Percentiles rank a stretch among this genome's conserved stretches.
Conservation (phyloP, 768 basidiomycete species). For the Mycena vitilis region DNA sequence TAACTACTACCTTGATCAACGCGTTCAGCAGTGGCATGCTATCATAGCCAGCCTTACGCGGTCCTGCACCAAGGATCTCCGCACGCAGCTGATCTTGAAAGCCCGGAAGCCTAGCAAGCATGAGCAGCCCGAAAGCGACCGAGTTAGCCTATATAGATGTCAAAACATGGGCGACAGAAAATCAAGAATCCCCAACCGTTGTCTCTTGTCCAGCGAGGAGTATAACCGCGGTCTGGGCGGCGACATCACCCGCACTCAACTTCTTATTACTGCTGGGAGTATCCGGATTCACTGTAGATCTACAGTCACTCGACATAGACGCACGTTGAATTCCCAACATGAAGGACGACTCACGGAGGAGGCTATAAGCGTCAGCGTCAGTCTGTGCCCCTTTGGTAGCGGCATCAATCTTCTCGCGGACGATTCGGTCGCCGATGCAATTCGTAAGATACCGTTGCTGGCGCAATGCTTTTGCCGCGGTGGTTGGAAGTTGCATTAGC, state of each 20-base stretch:
- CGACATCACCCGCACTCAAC: not conserved
- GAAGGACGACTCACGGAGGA: not conserved
- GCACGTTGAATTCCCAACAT: too few relatives aligned
- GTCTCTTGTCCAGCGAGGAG: not conserved
- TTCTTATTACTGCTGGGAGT: too few relatives aligned
- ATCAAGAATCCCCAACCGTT: not conserved
- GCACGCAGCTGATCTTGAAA: not conserved
- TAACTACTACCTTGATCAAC: slow-evolving; percentile 16
- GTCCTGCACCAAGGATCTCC: not conserved
- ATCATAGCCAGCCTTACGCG: not conserved
- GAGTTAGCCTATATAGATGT: not conserved
- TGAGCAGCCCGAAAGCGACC: not conserved
- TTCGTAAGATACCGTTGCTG: not conserved
- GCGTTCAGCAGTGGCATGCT: slow-evolving; percentile 1
- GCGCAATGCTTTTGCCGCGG: not conserved
- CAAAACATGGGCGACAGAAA: too few relatives aligned
- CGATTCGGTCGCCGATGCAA: not conserved
- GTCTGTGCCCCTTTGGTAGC: not conserved
- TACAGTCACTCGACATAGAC: too few relatives aligned
- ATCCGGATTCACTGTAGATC: too few relatives aligned
- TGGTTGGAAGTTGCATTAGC: not conserved
- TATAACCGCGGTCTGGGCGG: not conserved
- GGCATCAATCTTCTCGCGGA: not conserved
- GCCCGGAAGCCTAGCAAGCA: not conserved
- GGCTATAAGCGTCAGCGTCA: not conserved